Evolutionary conservation across 208 protist genomes (phyloP).

Genomic region (Lotmaria passim): DNA sequence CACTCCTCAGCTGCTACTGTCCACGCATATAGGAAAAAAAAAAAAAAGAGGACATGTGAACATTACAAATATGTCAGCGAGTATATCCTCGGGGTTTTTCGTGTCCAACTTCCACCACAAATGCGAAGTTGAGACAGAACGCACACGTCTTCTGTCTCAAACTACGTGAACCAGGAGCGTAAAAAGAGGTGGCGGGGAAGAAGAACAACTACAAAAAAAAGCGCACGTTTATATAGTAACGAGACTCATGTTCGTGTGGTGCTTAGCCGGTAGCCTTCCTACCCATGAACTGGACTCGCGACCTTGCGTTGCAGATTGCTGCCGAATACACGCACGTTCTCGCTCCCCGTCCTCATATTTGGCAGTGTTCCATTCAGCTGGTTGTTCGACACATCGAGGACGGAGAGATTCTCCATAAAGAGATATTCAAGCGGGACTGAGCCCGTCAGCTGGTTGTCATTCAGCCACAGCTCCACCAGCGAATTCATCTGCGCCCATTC

Average conservation of each 20-base stretch:
- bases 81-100: too few species aligned
- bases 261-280: too few species aligned
- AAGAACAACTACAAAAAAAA: neutral
- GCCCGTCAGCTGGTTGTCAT: slow-evolving; percentile 8
- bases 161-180: too few species aligned
- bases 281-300: neutral
- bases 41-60: too few species aligned
- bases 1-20: too few species aligned
- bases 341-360: neutral
- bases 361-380: slow-evolving; percentile 3
- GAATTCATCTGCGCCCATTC: neutral
- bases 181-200: too few species aligned
- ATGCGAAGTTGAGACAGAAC: too few species aligned
- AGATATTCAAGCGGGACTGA: neutral
- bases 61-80: too few species aligned
- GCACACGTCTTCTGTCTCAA: too few species aligned
- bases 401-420: neutral
- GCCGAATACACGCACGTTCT: slow-evolving; percentile 1
- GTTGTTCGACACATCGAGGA: slow-evolving; percentile 12
- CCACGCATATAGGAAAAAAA: too few species aligned
- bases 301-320: neutral
- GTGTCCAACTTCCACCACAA: too few species aligned
- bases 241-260: too few species aligned
- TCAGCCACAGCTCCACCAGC: slow-evolving; percentile 6
- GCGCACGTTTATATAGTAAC: neutral